phyloP scores from a whole-genome alignment of 2,329 filamentous ascomycete species.

The Calonectria hongkongensis region DNA sequence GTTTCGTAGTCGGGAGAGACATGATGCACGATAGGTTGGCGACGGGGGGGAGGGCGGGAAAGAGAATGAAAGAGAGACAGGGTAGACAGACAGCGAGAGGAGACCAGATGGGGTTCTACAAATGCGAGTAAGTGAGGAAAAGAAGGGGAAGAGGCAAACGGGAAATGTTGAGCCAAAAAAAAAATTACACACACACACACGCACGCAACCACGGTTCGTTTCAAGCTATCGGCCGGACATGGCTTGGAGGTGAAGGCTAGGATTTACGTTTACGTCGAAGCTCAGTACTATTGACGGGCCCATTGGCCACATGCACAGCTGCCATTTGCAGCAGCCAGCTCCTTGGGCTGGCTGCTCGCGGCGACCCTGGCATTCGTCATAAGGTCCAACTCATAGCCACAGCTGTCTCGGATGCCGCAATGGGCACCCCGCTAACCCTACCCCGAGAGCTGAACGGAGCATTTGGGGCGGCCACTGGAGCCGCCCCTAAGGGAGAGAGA shows the following conservation, averaged over 20 bases:
- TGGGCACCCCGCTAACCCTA: constrained; percentile 19
- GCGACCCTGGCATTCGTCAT: constrained; percentile 17
- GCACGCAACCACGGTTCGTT: constrained; percentile 2
- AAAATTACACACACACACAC: background rate
- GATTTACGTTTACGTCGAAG: constrained; percentile 31
- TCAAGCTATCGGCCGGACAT: constrained; percentile 29
- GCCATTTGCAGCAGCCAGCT: constrained; percentile 19
- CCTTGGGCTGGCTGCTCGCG: constrained; percentile 2
- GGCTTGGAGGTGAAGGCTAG: constrained; percentile 18
- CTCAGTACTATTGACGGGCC: background rate
- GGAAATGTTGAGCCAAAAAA: constrained; percentile 1
- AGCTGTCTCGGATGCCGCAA: constrained; percentile 35
- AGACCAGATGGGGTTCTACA: constrained; percentile 2
- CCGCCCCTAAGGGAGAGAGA: background rate
- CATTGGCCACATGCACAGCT: constrained; percentile 21
- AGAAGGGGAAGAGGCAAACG: constrained; percentile 11
- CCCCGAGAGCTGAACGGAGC: constrained; percentile 2
- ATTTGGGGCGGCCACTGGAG: background rate
- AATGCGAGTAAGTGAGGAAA: background rate
- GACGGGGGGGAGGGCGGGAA: constrained; percentile 10
- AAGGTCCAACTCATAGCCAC: constrained; percentile 8
- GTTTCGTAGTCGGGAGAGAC: constrained; percentile 64
- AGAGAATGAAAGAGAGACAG: constrained; percentile 5
- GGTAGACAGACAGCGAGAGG: constrained; percentile 7
- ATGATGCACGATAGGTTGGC: constrained; percentile 53